Evolutionary conservation across 176 grass and related monocot genomes (phyloP).

Genomic region (Areca catechu): DNA sequence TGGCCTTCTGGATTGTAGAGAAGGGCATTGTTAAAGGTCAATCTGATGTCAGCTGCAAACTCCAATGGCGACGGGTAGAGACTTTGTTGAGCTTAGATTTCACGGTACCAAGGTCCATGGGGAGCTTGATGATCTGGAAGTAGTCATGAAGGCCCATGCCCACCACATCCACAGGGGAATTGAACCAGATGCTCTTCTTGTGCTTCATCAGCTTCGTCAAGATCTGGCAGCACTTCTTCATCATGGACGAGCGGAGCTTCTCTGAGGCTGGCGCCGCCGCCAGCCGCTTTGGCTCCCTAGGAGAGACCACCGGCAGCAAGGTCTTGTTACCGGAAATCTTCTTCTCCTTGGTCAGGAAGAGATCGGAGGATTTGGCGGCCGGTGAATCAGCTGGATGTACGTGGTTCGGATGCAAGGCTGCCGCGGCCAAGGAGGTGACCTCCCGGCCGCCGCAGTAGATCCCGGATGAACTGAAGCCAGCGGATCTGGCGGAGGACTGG

Average conservation of each 20-base stretch:
- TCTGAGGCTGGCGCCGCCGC: conserved; percentile 10
- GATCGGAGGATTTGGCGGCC: background rate
- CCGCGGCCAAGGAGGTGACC: background rate
- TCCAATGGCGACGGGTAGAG: conserved; percentile 44
- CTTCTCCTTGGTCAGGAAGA: no score
- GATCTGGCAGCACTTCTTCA: conserved; percentile 71
- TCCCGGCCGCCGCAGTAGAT: background rate
- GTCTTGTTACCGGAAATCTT: no score
- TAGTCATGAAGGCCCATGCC: conserved; percentile 75
- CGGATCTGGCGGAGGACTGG: conserved; percentile 9
- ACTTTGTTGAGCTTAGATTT: conserved; percentile 35
- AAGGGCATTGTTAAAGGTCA: conserved; percentile 82
- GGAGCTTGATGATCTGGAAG: conserved; percentile 54
- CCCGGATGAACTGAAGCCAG: background rate
- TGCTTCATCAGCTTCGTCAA: conserved; percentile 66
- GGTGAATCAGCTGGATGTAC: no score
- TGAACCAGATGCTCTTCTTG: conserved; percentile 87
- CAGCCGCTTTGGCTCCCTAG: no score
- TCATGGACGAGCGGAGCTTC: conserved; percentile 37
- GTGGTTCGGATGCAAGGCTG: no score
- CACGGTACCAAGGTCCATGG: conserved; percentile 89
- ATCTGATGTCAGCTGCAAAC: conserved; percentile 60
- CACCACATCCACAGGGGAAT: conserved; percentile 60
- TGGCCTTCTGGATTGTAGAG: conserved; percentile 61
- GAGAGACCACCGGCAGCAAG: no score